Base-by-base conservation (phyloP, 2,329 filamentous ascomycete species). In the Cercospora nicotianae region DNA sequence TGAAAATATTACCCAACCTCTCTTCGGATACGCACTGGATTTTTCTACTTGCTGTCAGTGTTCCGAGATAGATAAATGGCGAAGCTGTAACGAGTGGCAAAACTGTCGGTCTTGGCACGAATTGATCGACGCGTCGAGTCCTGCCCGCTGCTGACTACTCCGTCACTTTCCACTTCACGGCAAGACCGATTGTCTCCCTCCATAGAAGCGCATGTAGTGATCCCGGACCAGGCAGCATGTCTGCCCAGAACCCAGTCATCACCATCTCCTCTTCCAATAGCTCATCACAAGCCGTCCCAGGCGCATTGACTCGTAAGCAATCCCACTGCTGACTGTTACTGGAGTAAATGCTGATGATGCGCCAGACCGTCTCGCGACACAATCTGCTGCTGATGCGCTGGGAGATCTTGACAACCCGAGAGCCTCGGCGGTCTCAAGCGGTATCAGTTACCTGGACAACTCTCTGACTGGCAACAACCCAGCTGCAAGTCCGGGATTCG, bases 401-500 rank as follows among this genome's bases (percentile, higher is more conserved):
- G 66, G 64, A 45, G 51, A 57, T 2, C 18, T 69, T 5, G 36
- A 39, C 2, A 9, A 26, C 2, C 42, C 33, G 12, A 20, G 16
- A 20, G 30, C 36, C 7, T 51, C 57, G 5, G 63, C 63, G 3
- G 61, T 71, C 23, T 66, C 67, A 20, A 69, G 62, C 26, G 69
- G 69, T 16, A 30, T 71, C 36, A 36, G 20, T 12, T 31, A 63
- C 36, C 63, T 71, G 13, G 67, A 71, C 60, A 61, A 62, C 18
- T 60, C 64, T n/a, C 45, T 70, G 51, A 60, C 48, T 18, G 67
- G 67, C 12, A 63, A 57, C 18, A 65, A 60, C 12, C 42, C 58
- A 1, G 59, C 36, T 58, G 30, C 60, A 16, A 53, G 45, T 31
- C 84, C 86, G 18, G 93, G 93, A 3, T 83, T 96, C 59, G 86